Evolutionary conservation across 257 asterid species (phyloP).

Genomic region (Thymus mandschuricus): DNA sequence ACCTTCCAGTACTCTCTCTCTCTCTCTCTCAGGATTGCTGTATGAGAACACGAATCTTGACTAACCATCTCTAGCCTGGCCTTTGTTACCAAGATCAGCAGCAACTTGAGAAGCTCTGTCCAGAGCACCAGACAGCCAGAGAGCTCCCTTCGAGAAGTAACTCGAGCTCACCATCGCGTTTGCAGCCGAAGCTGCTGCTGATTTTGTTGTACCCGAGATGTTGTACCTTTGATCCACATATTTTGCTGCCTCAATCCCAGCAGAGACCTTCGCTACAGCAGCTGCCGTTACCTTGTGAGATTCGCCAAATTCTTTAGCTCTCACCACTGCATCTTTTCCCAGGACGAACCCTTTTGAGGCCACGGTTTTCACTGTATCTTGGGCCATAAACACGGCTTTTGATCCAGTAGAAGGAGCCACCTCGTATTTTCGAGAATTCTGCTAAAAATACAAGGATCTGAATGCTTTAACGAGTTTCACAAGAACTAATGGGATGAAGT

Average conservation of each 20-base stretch:
- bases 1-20: too few relatives aligned
- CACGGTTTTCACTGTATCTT: slow-evolving; percentile 78
- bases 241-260: slow-evolving; percentile 74
- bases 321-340: slow-evolving; percentile 81
- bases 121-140: slow-evolving; percentile 86
- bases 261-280: slow-evolving; percentile 79
- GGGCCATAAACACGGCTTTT: slow-evolving; percentile 66
- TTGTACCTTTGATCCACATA: slow-evolving; percentile 63
- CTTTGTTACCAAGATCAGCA: slow-evolving; percentile 69
- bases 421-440: slow-evolving; percentile 39
- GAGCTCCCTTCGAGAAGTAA: slow-evolving; percentile 81
- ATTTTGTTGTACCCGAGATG: slow-evolving; percentile 60
- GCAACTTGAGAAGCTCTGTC: slow-evolving; percentile 78
- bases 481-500: background rate
- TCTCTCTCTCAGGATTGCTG: background rate
- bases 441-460: slow-evolving; percentile 17
- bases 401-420: slow-evolving; percentile 59
- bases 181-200: slow-evolving; percentile 79
- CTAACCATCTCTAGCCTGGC: slow-evolving; percentile 34
- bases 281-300: slow-evolving; percentile 83
- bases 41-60: slow-evolving; percentile 17
- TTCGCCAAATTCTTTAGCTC: slow-evolving; percentile 78
- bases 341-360: slow-evolving; percentile 71
- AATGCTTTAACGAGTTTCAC: background rate
- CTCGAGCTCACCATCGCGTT: slow-evolving; percentile 63